phyloP scores from a whole-genome alignment of 768 basidiomycete genomes.

The Boletus rex-veris region DNA sequence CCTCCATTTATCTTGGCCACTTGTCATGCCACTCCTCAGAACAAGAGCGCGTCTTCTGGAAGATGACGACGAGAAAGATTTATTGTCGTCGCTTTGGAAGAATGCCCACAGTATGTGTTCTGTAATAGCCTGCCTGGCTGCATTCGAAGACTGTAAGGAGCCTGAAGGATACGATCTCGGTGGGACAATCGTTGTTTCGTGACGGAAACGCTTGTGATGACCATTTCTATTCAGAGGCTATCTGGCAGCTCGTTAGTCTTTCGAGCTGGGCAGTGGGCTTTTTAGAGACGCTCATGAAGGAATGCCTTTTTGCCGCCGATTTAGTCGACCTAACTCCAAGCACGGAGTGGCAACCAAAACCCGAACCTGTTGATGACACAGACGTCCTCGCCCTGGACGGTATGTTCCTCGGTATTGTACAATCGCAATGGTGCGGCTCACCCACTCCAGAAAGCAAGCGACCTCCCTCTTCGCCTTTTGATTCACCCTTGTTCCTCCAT shows the following conservation, averaged over 20 bases:
- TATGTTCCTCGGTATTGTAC: conserved; percentile 24
- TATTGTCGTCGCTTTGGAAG: conserved; percentile 48
- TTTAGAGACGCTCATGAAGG: conserved; percentile 58
- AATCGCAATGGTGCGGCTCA: conserved; percentile 39
- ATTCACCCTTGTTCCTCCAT: conserved; percentile 49
- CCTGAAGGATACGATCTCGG: conserved; percentile 62
- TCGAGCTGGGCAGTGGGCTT: conserved; percentile 61
- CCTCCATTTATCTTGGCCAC: not conserved
- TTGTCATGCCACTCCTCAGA: conserved; percentile 24
- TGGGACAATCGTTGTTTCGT: conserved; percentile 22
- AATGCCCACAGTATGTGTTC: conserved; percentile 68
- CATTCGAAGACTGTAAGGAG: conserved; percentile 66
- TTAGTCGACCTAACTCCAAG: conserved; percentile 11
- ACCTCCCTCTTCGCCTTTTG: conserved; percentile 21
- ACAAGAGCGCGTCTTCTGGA: conserved; percentile 27
- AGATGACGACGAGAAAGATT: conserved; percentile 37
- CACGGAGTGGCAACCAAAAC: conserved; percentile 17
- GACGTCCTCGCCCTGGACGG: conserved; percentile 24
- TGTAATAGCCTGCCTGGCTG: conserved; percentile 52
- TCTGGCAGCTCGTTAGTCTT: conserved; percentile 69
- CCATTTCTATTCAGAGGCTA: conserved; percentile 45
- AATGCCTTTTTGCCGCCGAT: conserved; percentile 39
- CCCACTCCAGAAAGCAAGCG: conserved; percentile 25
- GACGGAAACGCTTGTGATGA: conserved; percentile 5
- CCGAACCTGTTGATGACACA: conserved; percentile 27